These are phyloP conservation scores for Hymenoscyphus salicellus DNA, from an alignment of 2,329 filamentous ascomycete genomes.

Conservation along the genomic window DNA sequence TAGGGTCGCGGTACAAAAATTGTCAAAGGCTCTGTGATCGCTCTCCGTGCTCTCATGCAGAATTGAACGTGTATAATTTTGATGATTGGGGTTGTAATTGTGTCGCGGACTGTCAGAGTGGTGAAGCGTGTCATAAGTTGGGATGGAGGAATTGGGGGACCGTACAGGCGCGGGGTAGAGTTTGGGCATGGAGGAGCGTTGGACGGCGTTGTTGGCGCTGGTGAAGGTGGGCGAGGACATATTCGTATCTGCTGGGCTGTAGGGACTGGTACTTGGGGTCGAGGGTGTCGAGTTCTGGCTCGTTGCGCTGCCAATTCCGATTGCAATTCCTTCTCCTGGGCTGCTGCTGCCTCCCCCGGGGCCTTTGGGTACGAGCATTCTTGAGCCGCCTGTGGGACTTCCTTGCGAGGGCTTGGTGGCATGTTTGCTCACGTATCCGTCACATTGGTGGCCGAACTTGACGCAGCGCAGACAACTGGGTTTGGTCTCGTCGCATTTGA, in stretches of 20 bases:
- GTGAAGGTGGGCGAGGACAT: neutral
- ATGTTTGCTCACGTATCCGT: conserved; percentile 31
- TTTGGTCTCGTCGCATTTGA: conserved; percentile 37
- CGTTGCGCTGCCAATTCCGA: neutral
- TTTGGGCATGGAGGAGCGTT: conserved; percentile 5
- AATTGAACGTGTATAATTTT: neutral
- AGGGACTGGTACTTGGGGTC: conserved; percentile 3
- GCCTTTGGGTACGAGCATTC: conserved; percentile 8
- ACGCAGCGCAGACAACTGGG: conserved; percentile 33
- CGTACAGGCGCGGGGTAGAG: conserved; percentile 7
- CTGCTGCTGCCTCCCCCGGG: neutral
- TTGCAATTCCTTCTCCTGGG: neutral
- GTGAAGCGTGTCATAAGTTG: neutral
- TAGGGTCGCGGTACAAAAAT: conserved; percentile 8
- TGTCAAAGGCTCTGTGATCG: conserved; percentile 5
- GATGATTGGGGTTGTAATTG: neutral
- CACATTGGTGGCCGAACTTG: conserved; percentile 34
- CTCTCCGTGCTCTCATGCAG: neutral
- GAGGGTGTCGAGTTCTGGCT: neutral
- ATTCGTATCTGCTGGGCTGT: neutral
- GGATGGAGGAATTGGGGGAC: conserved; percentile 3
- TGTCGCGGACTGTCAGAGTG: neutral
- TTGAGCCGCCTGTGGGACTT: conserved; percentile 1
- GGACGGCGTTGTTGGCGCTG: neutral
- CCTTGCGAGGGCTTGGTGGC: conserved; percentile 9